Evolutionary conservation across 176 grass and related monocot species (phyloP), one percentile per base, ranked within the genome.

Genomic region (Areca catechu): DNA sequence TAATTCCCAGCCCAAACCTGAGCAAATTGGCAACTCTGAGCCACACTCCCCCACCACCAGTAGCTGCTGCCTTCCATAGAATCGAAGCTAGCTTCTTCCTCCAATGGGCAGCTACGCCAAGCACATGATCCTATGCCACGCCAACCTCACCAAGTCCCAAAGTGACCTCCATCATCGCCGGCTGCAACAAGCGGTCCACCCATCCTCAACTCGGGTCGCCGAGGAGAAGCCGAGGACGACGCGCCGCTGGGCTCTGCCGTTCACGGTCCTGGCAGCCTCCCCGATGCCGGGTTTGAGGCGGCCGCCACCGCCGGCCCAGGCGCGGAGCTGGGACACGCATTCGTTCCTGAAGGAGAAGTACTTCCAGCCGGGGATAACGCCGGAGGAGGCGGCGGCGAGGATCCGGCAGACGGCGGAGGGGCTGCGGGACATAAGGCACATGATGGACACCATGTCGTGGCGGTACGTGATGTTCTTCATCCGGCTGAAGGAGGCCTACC

Each of bases 381-480:
- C 92, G 19, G 86, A 90, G 37, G 86, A 96, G 61, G 83, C 92
- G 4, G 86, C 68, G 1, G 92, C 80, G 64, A 75, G 92, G 71
- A 96, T 97, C 56, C 77, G 75, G 37, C 92, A 97, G 71, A 97
- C 92, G 4, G 80, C 92, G 3, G 92, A 97, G 72, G 83, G 83
- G 5, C 82, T 97, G 83, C 69, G 72, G 23, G 80, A 79, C 34
- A 79, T 91, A 52, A 75, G 92, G 49, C 86, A 89, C 20, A 97
- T 97, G 86, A 78, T 97, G 17, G 86, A 97, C 67, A 84, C 83
- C 60, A 97, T 97, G 92, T 83, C 92, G 3, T 97, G 92, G 92
- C 80, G 73, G 65, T 95, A 95, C 62, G 83, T 90, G n/a, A 58
- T 97, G 53, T 87, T 88, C 73, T 97, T 91, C 70, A 65, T 97